Base-by-base conservation (phyloP, 257 asterid species). In the Marsdenia floribunda region DNA sequence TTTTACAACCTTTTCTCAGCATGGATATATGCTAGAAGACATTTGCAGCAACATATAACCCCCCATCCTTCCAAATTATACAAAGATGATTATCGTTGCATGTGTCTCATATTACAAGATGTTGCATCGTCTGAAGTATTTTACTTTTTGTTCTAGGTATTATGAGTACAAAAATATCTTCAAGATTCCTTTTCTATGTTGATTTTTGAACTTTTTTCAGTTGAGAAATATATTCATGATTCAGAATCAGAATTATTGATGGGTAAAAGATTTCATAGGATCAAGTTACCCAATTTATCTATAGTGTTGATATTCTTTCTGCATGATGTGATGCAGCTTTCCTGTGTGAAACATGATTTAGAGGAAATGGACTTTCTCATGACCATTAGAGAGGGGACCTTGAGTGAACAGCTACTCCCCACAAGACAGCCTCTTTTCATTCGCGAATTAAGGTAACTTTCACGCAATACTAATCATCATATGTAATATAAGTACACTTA, bases 371-470 rank as follows among this genome's bases (percentile, higher is more conserved):
- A 89, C 83, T 87, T 85, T 83, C 86, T 92, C 82, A 89, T 94
- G 99, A 89, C 98, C 88, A 80, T 85, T 88, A 82, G 92, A 67
- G 90, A 90, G 85, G 96, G 92, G 81, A 88, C 88, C 86, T 83
- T 94, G 89, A 82, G 96, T 2, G 98, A 94, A 79, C 97, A 91
- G 73, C 98, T 94, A 84, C 95, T 94, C 75, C 99, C 99, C 79
- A 86, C 93, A 11, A 89, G 87, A 77, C 89, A 78, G 81, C 91
- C 98, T 64, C 86, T 94, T 79, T 89, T 94, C 77, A 90, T 92
- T 73, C 97, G 97, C 46, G 90, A 92, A 78, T 82, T 87, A 86
- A 94, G 97, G 99, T 94, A 83, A 74, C 58, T 81, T 63, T 54
- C 65, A 68, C 76, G 63, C 35, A 26, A 16, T 65, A 58, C 60